Evolutionary conservation across 805 yeast genomes (phyloP), one percentile per base, ranked within the genome.

Genomic region (Metschnikowia amazonensis): DNA sequence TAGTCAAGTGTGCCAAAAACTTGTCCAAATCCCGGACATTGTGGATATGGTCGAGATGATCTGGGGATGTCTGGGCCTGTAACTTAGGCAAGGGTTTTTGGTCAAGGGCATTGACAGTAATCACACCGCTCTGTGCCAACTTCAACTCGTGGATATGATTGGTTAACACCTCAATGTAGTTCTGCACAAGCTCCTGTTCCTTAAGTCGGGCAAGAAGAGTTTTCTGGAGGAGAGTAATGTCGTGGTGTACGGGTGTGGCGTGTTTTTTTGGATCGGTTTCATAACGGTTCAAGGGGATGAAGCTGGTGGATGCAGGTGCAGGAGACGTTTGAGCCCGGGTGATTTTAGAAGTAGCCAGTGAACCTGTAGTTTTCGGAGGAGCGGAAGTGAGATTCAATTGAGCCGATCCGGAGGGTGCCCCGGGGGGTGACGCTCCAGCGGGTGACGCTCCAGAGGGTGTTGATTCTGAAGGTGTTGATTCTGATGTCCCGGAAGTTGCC

Each of bases 41-140:
- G 50, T 64, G 66, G 37, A 71, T 68, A 14, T 62, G 60, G 42
- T 70, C 75, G 16, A 71, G 49, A 49, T 68, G 72, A 37, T 67
- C 70, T 29, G 60, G 52, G 8, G 58, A 46, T 16, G 38, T 49
- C 44, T 40, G 52, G 25, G 45, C 44, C 39, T 41, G 50, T 27
- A 43, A 40, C 36, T 43, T 46, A 8, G 48, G 35, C 17, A 32
- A 34, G 17, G 60, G 53, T 40, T 61, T 63, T 16, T 17, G 37
- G 37, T 21, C 32, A 31, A 70, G 55, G 2, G 74, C 74, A 52
- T 70, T 75, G 43, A 67, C 60, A 0, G 75, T 65, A 40, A 71
- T 70, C 32, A 69, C 72, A 4, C 76, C 76, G 48, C 66, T 70
- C 50, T 69, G 72, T 4, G 70, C 73, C 52, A 71, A 70, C 37